These are phyloP conservation scores for Coelastrella sp. DNA, from an alignment of 139 green algal species.

Conservation along the genomic window DNA sequence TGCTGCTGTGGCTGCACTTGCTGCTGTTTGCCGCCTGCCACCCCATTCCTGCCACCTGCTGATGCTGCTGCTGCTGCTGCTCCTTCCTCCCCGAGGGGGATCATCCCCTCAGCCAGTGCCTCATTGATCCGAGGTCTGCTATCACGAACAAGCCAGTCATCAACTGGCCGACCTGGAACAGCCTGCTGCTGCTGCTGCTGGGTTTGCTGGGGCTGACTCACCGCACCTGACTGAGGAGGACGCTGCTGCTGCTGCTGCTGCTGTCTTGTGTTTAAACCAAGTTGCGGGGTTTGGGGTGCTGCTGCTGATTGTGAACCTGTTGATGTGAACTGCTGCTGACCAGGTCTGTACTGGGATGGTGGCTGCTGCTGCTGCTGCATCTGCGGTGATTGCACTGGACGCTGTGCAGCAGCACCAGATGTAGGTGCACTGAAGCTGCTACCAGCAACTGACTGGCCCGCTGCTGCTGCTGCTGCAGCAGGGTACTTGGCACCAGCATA, in stretches of 20 bases:
- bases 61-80: not conserved
- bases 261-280: not conserved
- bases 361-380: constrained; percentile 8
- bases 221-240: not conserved
- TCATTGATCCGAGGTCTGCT: constrained; percentile 29
- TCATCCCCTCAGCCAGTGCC: constrained; percentile 27
- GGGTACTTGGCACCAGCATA: constrained; percentile 9
- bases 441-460: not conserved
- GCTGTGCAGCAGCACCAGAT: not conserved
- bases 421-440: not conserved
- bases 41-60: not conserved
- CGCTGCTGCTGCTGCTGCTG: constrained; percentile 17
- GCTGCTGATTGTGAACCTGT: not conserved
- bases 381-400: not conserved
- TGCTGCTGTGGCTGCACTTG: not conserved
- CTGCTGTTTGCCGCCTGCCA: not conserved
- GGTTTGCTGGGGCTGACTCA: not conserved
- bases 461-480: not conserved
- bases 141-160: constrained; percentile 50
- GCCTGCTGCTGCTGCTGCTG: constrained; percentile 45
- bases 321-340: constrained; percentile 3
- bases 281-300: not conserved
- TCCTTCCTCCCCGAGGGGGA: constrained; percentile 12
- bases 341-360: not conserved
- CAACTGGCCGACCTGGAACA: constrained; percentile 18